A percentile compares a stretch with the other conserved stretches of the same genome.
These are phyloP conservation scores for Medicago arabica DNA, from an alignment of 306 rosid species.

Conservation along the genomic window DNA sequence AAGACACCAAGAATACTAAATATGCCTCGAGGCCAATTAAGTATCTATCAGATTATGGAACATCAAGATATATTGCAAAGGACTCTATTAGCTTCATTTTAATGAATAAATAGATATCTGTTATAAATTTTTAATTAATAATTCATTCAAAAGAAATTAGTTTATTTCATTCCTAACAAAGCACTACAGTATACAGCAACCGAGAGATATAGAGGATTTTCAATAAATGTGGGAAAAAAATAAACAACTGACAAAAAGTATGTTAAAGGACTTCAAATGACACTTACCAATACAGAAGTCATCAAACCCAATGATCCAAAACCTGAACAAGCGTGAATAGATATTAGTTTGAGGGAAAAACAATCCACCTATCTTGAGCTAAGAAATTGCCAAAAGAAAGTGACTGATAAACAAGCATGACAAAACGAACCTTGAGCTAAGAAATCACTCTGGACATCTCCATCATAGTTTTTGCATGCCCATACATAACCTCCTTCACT, in stretches of 20 bases:
- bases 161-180: slow-evolving; percentile 13
- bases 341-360: slow-evolving; percentile 39
- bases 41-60: background rate
- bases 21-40: background rate
- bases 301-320: slow-evolving; percentile 99
- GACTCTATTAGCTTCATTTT: background rate
- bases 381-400: slow-evolving; percentile 30
- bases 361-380: background rate
- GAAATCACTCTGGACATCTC: slow-evolving; percentile 98
- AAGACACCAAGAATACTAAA: slow-evolving; percentile 16
- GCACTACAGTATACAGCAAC: background rate
- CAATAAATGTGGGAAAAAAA: slow-evolving; percentile 23
- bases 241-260: slow-evolving; percentile 8
- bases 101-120: slow-evolving; percentile 3
- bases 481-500: slow-evolving; percentile 99
- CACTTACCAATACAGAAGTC: slow-evolving; percentile 95
- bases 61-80: slow-evolving; percentile 2
- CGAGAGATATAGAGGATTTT: background rate
- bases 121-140: slow-evolving; percentile 5
- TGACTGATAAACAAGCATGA: slow-evolving; percentile 11
- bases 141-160: slow-evolving; percentile 19
- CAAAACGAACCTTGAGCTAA: slow-evolving; percentile 88
- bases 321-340: slow-evolving; percentile 56
- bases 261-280: background rate
- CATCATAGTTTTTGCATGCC: slow-evolving; percentile 99